Evolutionary conservation across 768 basidiomycete species (phyloP), one percentile per base, ranked within the genome.

Genomic region (Tricholoma terreum): DNA sequence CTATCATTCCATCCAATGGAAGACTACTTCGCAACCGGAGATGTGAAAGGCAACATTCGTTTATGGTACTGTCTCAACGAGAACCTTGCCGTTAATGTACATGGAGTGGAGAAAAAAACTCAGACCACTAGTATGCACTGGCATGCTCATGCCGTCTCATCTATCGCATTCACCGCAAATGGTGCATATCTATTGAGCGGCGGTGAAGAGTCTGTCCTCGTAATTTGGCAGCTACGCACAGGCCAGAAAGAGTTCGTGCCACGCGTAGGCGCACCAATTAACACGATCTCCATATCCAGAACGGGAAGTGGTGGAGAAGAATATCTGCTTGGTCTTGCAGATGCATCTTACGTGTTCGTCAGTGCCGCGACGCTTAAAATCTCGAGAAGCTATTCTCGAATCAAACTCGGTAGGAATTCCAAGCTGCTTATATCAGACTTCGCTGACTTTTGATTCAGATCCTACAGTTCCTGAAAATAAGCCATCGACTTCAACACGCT

Each of bases 11-110:
- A 96, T 69, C 96, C 96, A 2, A 79, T 77, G 51, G 89, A 97
- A 60, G 92, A 95, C 55, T 95, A 90, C 72, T 97, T 98, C 69
- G 97, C 94, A 3, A 97, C 96, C 0, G 97, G 97, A 22, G 95
- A 98, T 65, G 78, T 76, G 19, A 85, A 85, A 60, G 97, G 97
- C 54, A 78, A 83, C 61, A 88, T 99, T 48, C 82, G 92, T 33
- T 69, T 98, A 7, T 98, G 96, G 94, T 94, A 97, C 69, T 96
- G 93, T 71, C 79, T 96, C 15, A 83, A 87, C 59, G 82, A 88
- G 64, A 77, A 77, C 21, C 67, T 80, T 22, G 73, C 76, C 10
- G 65, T 73, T 15, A 80, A 80, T 64, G 77, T 78, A 40, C 76
- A 78, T 34, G 85, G 84, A 14, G 81, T 89, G 33, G 90, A 89